Percentiles rank a stretch among this genome's conserved stretches.
Conservation (phyloP, 805 yeast species). For the Ogataea sp. region DNA sequence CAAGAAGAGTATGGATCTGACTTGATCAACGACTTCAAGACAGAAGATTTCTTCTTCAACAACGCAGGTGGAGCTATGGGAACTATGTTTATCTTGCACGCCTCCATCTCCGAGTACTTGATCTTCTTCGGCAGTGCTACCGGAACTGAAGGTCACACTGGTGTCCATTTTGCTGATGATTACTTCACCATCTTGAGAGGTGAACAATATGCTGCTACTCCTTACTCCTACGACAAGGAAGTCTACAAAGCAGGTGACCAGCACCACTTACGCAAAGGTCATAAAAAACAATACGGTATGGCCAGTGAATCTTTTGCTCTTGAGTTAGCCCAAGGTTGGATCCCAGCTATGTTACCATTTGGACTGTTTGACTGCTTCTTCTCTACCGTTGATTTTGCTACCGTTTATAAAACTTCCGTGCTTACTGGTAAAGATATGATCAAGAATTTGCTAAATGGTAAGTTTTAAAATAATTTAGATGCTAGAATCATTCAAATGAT, state of each 20-base stretch:
- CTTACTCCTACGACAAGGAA: conserved; percentile 56
- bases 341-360: conserved; percentile 95
- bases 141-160: conserved; percentile 95
- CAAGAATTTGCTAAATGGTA: conserved; percentile 35
- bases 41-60: conserved; percentile 90
- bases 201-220: conserved; percentile 62
- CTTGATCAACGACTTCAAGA: conserved; percentile 59
- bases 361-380: conserved; percentile 77
- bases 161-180: conserved; percentile 95
- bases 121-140: conserved; percentile 89
- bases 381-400: conserved; percentile 71
- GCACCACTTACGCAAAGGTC: conserved; percentile 71
- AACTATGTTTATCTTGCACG: conserved; percentile 89
- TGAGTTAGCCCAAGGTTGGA: conserved; percentile 98
- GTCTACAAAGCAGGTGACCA: conserved; percentile 82
- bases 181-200: conserved; percentile 89
- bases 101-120: conserved; percentile 86
- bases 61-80: conserved; percentile 99
- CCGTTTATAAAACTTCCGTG: conserved; percentile 60
- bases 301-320: conserved; percentile 76
- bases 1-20: conserved; percentile 59
- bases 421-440: conserved; percentile 77
- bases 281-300: conserved; percentile 80
- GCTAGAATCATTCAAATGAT: background rate
- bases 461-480: background rate